Evolutionary conservation across 768 basidiomycete species (phyloP).

Genomic region (Calocera cornea): DNA sequence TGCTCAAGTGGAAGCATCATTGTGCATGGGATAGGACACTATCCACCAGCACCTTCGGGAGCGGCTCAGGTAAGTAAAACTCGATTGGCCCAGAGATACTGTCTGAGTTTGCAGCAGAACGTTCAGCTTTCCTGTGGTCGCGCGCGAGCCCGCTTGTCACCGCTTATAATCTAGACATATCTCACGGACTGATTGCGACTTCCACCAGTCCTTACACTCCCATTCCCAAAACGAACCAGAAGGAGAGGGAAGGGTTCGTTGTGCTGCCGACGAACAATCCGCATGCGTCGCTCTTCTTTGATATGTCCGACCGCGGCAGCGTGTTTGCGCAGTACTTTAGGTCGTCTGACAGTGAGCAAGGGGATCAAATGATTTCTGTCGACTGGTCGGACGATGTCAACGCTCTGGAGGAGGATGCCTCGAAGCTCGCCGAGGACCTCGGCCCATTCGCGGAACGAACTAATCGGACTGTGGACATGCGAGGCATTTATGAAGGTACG

Average conservation of each 20-base stretch:
- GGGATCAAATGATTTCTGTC: background rate
- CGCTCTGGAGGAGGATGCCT: background rate
- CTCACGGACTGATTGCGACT: background rate
- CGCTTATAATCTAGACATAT: conserved; percentile 42
- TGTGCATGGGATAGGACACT: conserved; percentile 50
- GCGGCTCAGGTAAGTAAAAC: conserved; percentile 26
- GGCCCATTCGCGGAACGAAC: conserved; percentile 24
- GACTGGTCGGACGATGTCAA: background rate
- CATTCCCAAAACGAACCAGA: background rate
- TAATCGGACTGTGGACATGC: conserved; percentile 37
- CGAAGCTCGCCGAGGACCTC: background rate
- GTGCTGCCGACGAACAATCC: background rate
- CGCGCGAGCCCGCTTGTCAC: conserved; percentile 44
- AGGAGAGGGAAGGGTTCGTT: background rate
- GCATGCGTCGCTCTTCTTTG: background rate
- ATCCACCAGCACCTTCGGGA: conserved; percentile 28
- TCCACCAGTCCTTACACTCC: background rate
- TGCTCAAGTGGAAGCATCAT: conserved; percentile 49
- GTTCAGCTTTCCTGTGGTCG: conserved; percentile 46
- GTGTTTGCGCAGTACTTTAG: background rate
- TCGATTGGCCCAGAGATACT: background rate
- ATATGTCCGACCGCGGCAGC: background rate
- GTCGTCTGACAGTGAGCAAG: background rate
- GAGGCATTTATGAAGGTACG: conserved; percentile 42
- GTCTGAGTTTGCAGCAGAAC: conserved; percentile 25